A percentile compares a stretch with the other conserved stretches of the same genome.
phyloP scores from a whole-genome alignment of 306 rosid genomes.

The Quercus rubra region DNA sequence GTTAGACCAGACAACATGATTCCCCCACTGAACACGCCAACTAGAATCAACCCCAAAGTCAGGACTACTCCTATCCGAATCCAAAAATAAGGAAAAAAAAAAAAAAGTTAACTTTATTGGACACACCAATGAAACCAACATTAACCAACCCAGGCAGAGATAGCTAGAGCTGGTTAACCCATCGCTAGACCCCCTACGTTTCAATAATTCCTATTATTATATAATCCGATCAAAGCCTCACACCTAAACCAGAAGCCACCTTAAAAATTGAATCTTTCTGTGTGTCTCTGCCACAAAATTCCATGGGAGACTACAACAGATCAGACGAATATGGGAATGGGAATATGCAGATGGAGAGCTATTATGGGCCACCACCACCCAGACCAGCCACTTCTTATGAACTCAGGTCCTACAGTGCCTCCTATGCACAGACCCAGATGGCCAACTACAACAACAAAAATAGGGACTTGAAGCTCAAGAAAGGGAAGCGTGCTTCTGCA shows the following conservation, averaged over 20 bases:
- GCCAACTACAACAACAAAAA: slow-evolving; percentile 16
- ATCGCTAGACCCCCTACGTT: neutral
- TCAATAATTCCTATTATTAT: too few species aligned
- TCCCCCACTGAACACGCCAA: slow-evolving; percentile 52
- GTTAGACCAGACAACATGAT: slow-evolving; percentile 29
- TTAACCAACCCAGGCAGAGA: neutral
- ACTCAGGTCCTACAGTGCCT: slow-evolving; percentile 51
- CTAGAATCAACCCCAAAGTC: slow-evolving; percentile 12
- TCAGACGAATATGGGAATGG: slow-evolving; percentile 53
- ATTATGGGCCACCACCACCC: slow-evolving; percentile 55
- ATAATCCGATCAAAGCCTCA: too few species aligned
- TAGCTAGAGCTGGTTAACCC: neutral
- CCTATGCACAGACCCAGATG: slow-evolving; percentile 49
- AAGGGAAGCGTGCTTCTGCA: slow-evolving; percentile 56
- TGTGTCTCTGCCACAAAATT: neutral
- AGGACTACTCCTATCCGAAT: neutral
- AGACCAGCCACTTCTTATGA: slow-evolving; percentile 37
- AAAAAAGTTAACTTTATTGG: neutral
- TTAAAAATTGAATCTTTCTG: too few species aligned
- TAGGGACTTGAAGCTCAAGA: slow-evolving; percentile 54
- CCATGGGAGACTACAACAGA: slow-evolving; percentile 68
- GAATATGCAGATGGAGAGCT: slow-evolving; percentile 59
- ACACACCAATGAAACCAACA: neutral
- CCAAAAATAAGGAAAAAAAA: neutral
- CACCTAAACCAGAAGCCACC: too few species aligned